Evolutionary conservation across 169 alveolate species (phyloP).

Genomic region (Plasmodium inui): DNA sequence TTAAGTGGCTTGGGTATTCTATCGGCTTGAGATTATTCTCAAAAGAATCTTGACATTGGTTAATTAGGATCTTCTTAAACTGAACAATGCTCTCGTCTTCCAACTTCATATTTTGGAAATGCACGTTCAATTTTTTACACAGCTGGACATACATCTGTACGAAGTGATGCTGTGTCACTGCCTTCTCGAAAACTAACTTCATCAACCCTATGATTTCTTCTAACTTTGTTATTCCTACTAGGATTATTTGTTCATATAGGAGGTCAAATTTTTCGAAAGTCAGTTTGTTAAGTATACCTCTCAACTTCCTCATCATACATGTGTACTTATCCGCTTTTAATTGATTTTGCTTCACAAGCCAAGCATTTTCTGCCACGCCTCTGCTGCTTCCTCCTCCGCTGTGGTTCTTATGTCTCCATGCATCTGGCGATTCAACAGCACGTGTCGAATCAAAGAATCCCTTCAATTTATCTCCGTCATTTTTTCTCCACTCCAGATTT

Average conservation of each 20-base stretch:
- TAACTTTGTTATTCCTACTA: constrained; percentile 80
- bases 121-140: constrained; percentile 85
- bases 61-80: constrained; percentile 84
- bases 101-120: constrained; percentile 78
- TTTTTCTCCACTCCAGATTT: constrained; percentile 52
- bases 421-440: constrained; percentile 53
- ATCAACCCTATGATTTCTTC: constrained; percentile 82
- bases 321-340: constrained; percentile 80
- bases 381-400: constrained; percentile 22
- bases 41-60: constrained; percentile 88
- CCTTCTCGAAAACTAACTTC: constrained; percentile 86
- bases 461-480: constrained; percentile 62
- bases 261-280: constrained; percentile 85
- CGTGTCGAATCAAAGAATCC: constrained; percentile 74
- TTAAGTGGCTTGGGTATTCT: constrained; percentile 83
- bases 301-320: constrained; percentile 79
- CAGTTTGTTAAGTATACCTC: constrained; percentile 84
- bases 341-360: constrained; percentile 82
- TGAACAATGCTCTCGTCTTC: constrained; percentile 44
- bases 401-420: constrained; percentile 76
- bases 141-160: constrained; percentile 90
- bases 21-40: constrained; percentile 87
- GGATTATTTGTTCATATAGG: constrained; percentile 80
- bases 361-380: constrained; percentile 77
- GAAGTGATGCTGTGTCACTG: constrained; percentile 90